Evolutionary conservation across 1,139 yeast species (phyloP).

Genomic region (Hyphopichia buzzinii): DNA sequence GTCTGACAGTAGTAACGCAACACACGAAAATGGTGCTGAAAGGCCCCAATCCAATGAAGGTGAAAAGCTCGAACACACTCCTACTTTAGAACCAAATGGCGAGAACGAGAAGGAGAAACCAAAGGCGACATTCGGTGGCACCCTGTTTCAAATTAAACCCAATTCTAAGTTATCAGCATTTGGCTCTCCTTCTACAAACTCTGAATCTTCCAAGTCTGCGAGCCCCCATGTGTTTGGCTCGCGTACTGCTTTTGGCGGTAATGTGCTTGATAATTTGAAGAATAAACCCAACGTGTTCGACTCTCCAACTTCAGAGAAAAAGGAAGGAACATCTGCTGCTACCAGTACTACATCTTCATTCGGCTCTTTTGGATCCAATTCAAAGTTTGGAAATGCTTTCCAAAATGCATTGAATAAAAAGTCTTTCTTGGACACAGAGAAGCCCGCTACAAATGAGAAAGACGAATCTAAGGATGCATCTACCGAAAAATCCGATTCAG

Average conservation of each 20-base stretch:
- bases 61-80: not conserved
- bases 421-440: conserved; percentile 48
- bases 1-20: conserved; percentile 1
- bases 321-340: conserved; percentile 6
- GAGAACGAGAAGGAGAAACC: conserved; percentile 7
- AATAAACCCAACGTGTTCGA: conserved; percentile 39
- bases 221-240: conserved; percentile 37
- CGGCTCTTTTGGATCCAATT: conserved; percentile 55
- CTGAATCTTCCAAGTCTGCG: conserved; percentile 8
- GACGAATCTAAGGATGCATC: conserved; percentile 9
- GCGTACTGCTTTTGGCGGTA: conserved; percentile 54
- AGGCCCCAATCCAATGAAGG: not conserved
- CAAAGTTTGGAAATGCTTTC: conserved; percentile 60
- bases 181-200: conserved; percentile 8
- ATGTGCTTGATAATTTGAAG: conserved; percentile 19
- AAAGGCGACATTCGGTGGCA: conserved; percentile 31
- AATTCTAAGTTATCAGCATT: not conserved
- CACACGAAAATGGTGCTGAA: not conserved
- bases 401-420: conserved; percentile 47
- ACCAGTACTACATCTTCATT: conserved; percentile 11
- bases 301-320: conserved; percentile 14
- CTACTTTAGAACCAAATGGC: conserved; percentile 3
- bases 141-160: conserved; percentile 23
- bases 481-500: conserved; percentile 17
- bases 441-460: conserved; percentile 16